Evolutionary conservation across 257 asterid species (phyloP), one percentile per base, ranked within the genome.

Genomic region (Cinchona pubescens): DNA sequence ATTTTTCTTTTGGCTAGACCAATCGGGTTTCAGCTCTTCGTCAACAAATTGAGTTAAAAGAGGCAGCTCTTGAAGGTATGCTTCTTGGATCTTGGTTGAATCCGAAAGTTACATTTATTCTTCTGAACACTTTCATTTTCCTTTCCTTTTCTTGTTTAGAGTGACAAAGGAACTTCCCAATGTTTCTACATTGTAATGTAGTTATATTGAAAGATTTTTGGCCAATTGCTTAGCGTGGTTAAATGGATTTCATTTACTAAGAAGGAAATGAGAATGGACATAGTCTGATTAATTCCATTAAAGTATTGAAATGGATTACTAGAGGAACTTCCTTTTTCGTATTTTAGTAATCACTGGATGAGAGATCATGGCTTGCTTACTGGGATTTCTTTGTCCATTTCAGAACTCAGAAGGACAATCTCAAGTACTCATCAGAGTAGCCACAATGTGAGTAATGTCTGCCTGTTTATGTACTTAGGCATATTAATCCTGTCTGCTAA

Each of bases 21-120:
- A 86, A 85, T 83, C 87, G 69, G 69, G 73, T 94, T 37, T 82
- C 95, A 70, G 88, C 88, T 72, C 91, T 92, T 56, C 96, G 93
- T 58, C 89, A 80, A 82, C 90, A 87, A 65, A 64, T 88, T 82
- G 92, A 85, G 67, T 69, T 80, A 76, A 94, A 90, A 85, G 97
- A 94, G 86, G 89, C 90, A 68, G 74, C 79, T 68, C 88, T 74
- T 65, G 98, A 88, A 89, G 98, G 98, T 92, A 72, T 72, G 76
- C 38, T 70, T 51, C 70, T 79, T 55, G 61, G 35, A 69, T 49
- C 81, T 59, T 58, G 19, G 65, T 68, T 64, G 78, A 51, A 21
- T 60, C 40, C n/a, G 60, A 73, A 25, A 29, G 55, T 60, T 70
- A 51, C 53, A 19, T 45, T 21, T 9, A 14, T 34, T 15, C 25